Percentiles rank a stretch among this genome's conserved stretches.
These are phyloP conservation scores for Cucurbita moschata DNA, from an alignment of 306 rosid genomes.

Conservation along the genomic window DNA sequence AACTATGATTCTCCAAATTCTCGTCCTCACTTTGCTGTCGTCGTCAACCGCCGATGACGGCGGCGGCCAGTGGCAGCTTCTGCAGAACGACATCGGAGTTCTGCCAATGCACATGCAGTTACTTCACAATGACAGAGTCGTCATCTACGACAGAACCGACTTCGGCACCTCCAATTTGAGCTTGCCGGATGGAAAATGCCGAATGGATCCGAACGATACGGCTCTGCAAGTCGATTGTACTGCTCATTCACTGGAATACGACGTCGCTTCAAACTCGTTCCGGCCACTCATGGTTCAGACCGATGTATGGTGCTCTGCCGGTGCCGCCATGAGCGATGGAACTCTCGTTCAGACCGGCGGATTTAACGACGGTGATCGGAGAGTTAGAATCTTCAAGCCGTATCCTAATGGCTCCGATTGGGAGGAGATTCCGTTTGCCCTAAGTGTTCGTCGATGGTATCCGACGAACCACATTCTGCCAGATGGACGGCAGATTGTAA, in stretches of 20 bases:
- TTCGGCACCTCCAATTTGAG: conserved; percentile 57
- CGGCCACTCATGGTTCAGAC: conserved; percentile 45
- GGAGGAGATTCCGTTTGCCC: conserved; percentile 18
- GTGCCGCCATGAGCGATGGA: conserved; percentile 26
- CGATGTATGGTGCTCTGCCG: conserved; percentile 82
- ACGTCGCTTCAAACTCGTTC: conserved; percentile 33
- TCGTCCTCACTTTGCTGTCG: conserved; percentile 9
- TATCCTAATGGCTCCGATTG: conserved; percentile 27
- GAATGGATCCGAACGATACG: conserved; percentile 27
- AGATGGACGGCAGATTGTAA: conserved; percentile 40
- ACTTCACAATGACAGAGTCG: conserved; percentile 43
- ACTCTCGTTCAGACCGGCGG: conserved; percentile 61
- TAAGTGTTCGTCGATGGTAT: conserved; percentile 29
- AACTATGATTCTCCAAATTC: conserved; percentile 10
- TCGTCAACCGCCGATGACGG: conserved; percentile 9
- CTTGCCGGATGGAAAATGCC: conserved; percentile 37
- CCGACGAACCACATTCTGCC: conserved; percentile 46
- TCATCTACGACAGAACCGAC: conserved; percentile 70
- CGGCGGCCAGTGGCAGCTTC: conserved; percentile 46
- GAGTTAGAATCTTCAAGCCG: conserved; percentile 20
- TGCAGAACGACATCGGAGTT: conserved; percentile 48
- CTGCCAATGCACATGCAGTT: conserved; percentile 93
- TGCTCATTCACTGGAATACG: conserved; percentile 64
- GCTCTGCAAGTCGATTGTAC: conserved; percentile 46
- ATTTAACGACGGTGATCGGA: conserved; percentile 29